These are phyloP conservation scores for Platanthera zijinensis DNA, from an alignment of 106 monocot species.

Conservation along the genomic window DNA sequence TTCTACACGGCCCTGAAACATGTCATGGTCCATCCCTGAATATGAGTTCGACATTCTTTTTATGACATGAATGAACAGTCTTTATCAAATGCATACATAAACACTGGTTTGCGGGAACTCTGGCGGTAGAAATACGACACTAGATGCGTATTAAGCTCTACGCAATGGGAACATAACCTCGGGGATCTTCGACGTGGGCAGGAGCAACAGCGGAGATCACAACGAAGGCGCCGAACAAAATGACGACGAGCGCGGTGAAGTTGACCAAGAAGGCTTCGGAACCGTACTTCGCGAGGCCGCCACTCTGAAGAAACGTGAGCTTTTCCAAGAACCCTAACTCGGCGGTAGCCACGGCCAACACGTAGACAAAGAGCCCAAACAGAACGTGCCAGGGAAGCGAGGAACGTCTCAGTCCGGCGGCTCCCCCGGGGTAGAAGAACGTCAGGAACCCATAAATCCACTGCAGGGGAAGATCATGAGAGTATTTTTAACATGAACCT, in stretches of 20 bases:
- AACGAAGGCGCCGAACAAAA: constrained; percentile 61
- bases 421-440: constrained; percentile 68
- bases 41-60: background rate
- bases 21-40: background rate
- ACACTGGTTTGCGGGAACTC: background rate
- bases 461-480: constrained; percentile 21
- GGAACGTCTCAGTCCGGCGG: constrained; percentile 13
- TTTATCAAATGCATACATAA: background rate
- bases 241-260: constrained; percentile 70
- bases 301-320: constrained; percentile 76
- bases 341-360: constrained; percentile 50
- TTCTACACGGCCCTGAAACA: background rate
- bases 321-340: constrained; percentile 83
- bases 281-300: constrained; percentile 60
- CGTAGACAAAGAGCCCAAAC: constrained; percentile 68
- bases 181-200: constrained; percentile 17
- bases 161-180: constrained; percentile 33
- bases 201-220: constrained; percentile 57
- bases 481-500: no score
- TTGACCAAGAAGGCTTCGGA: constrained; percentile 86
- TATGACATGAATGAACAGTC: background rate
- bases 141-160: constrained; percentile 7
- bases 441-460: constrained; percentile 77
- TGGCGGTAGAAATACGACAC: background rate
- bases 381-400: constrained; percentile 78